Conservation (phyloP, 352 stramenopile species). For the Saprolegnia parasitica region DNA sequence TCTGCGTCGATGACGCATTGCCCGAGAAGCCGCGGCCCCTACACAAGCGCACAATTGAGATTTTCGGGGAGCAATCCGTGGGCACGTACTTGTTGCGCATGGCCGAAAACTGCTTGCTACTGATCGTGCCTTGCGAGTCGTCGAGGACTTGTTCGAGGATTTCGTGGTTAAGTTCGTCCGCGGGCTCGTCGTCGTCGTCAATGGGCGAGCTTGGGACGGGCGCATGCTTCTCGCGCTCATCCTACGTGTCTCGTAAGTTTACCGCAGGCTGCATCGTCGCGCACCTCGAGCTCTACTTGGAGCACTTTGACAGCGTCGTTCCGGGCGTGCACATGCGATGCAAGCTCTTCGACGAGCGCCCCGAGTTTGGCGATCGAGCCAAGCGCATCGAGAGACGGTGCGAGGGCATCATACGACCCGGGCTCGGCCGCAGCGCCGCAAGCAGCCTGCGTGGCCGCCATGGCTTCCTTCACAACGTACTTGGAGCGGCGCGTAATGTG, state of each 20-base stretch:
- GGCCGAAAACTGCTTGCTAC: constrained; percentile 25
- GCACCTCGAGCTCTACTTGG: constrained; percentile 10
- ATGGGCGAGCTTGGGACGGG: constrained; percentile 29
- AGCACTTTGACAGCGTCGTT: constrained; percentile 15
- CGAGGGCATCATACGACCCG: constrained; percentile 17
- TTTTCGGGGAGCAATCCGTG: background rate
- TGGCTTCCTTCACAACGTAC: constrained; percentile 26
- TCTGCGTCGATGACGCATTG: constrained; percentile 23
- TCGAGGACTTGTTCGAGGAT: constrained; percentile 27
- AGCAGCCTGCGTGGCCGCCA: constrained; percentile 14
- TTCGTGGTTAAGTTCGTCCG: constrained; percentile 29
- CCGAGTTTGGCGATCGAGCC: constrained; percentile 13
- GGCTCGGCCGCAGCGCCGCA: background rate
- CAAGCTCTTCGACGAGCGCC: constrained; percentile 15
- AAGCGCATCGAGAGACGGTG: constrained; percentile 16
- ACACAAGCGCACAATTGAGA: background rate
- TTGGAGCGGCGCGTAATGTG: constrained; percentile 29
- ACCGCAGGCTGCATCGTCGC: background rate
- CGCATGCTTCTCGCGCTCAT: constrained; percentile 38
- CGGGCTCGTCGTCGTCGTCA: constrained; percentile 49
- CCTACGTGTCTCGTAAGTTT: background rate
- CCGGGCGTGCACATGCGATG: constrained; percentile 18
- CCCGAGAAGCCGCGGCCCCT: constrained; percentile 3
- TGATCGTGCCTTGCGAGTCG: constrained; percentile 28
- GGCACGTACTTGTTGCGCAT: constrained; percentile 28